Base-by-base conservation (phyloP, 2,329 filamentous ascomycete species). In the Sporothrix phasma region DNA sequence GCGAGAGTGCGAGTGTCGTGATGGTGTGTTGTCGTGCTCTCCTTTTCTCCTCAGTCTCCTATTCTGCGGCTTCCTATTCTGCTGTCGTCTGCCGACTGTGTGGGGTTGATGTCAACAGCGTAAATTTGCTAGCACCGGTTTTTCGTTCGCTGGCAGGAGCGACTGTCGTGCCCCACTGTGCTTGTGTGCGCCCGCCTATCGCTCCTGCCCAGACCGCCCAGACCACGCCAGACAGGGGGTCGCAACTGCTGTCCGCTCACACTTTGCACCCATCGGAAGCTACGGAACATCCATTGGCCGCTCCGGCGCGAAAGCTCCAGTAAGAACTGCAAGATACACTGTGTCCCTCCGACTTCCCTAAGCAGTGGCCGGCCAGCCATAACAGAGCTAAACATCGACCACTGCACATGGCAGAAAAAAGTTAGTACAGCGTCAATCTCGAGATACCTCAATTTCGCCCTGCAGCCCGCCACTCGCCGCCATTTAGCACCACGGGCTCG, bases 271-370 rank as follows among this genome's bases (percentile, higher is more conserved):
- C 22, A 5, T n/a, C 19, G 45, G 13, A 62, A 59, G 19, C 1
- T 1, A 31, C 64, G 64, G 64, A 65, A 34, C 64, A 65, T 65
- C 15, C 54, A 61, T 65, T 63, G 61, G 56, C 64, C 64, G 64
- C 29, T 60, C 64, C 61, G 64, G 64, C 64, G 61, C 63, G 34
- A 63, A 51, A 62, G 64, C 64, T 63, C 59, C 22, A 49, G 46
- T 7, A 10, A 17, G 2, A 24, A 22, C 17, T 2, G 4, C n/a
- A 22, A 26, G 19, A 7, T 24, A n/a, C n/a, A n/a, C n/a, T 13
- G 11, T 7, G 11, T 15, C 3, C 46, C 46, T 49, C 22, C 46
- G 10, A 7, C 24, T n/a, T n/a, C n/a, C n/a, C 22, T 26, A 24
- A 24, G 15, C 45, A 47, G 24, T 49, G 22, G 22, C 46, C 24